phyloP scores from a whole-genome alignment of 2,329 filamentous ascomycete species.

The Aaosphaeria pasadenensis region DNA sequence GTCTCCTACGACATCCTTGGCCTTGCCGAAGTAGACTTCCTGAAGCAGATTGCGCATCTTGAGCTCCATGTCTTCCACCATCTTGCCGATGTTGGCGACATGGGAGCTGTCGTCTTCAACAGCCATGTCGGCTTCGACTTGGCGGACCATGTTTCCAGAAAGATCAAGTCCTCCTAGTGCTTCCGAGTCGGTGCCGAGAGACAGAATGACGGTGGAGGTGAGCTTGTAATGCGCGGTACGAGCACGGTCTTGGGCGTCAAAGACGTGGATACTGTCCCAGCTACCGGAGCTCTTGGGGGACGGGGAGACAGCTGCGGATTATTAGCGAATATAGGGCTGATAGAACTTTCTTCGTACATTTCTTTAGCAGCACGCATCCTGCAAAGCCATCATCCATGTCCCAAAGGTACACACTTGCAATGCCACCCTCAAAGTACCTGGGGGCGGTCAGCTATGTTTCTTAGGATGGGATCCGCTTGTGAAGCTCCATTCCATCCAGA shows the following conservation, averaged over 20 bases:
- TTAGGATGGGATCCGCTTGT: neutral
- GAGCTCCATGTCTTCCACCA: constrained; percentile 99
- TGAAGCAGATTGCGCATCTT: constrained; percentile 98
- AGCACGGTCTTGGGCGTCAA: constrained; percentile 91
- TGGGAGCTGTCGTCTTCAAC: constrained; percentile 90
- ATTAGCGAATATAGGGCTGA: constrained; percentile 9
- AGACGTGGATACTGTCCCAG: constrained; percentile 99
- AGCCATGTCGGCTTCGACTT: constrained; percentile 87
- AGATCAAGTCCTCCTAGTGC: constrained; percentile 83
- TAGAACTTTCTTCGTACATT: constrained; percentile 55
- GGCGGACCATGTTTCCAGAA: constrained; percentile 95
- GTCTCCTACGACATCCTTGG: constrained; percentile 96
- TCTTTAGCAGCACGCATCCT: constrained; percentile 93
- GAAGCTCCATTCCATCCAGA: neutral
- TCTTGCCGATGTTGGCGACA: constrained; percentile 84
- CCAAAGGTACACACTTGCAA: constrained; percentile 97
- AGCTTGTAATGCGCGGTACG: constrained; percentile 95
- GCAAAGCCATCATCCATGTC: constrained; percentile 97
- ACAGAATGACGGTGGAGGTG: constrained; percentile 93
- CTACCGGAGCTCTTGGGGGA: constrained; percentile 69
- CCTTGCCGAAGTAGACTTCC: constrained; percentile 99
- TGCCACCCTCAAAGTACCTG: constrained; percentile 89
- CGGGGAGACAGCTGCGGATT: constrained; percentile 55
- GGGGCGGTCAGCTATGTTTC: constrained; percentile 16
- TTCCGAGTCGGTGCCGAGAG: constrained; percentile 67